A percentile compares a stretch with the other conserved stretches of the same genome.
Conservation (phyloP, 2,329 filamentous ascomycete species). For the Phialophora chinensis region DNA sequence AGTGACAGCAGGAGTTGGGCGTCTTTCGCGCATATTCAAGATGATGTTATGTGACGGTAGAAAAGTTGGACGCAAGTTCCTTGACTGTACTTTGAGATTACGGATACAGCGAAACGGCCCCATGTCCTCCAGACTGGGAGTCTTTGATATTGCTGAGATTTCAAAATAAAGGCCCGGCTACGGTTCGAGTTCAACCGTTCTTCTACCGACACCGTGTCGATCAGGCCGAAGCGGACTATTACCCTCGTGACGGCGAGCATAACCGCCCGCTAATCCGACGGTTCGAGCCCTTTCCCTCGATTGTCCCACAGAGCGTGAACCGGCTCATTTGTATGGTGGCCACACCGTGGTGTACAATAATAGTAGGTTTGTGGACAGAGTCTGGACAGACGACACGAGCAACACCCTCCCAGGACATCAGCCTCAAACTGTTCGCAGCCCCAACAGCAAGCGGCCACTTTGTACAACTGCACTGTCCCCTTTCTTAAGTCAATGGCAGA, state of each 20-base stretch:
- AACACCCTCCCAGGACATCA: not conserved
- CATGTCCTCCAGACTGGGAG: not conserved
- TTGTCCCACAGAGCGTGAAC: no score
- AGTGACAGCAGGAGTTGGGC: not conserved
- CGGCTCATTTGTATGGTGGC: no score
- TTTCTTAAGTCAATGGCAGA: slow-evolving; percentile 5
- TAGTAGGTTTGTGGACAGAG: no score
- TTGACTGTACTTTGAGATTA: not conserved
- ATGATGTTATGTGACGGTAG: not conserved
- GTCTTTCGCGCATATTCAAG: not conserved
- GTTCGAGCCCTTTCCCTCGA: no score
- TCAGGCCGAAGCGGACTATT: no score
- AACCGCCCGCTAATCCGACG: no score
- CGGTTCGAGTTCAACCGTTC: no score
- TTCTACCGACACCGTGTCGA: no score
- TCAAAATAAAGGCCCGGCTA: not conserved
- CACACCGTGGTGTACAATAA: no score
- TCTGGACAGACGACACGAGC: not conserved
- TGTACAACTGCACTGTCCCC: not conserved
- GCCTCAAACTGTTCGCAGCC: not conserved
- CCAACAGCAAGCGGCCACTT: not conserved
- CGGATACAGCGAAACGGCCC: not conserved
- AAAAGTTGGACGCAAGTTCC: not conserved
- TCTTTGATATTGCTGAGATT: not conserved
- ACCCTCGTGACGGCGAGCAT: no score